Base-by-base conservation (phyloP, 768 basidiomycete species). In the Leccinum variicolor region DNA sequence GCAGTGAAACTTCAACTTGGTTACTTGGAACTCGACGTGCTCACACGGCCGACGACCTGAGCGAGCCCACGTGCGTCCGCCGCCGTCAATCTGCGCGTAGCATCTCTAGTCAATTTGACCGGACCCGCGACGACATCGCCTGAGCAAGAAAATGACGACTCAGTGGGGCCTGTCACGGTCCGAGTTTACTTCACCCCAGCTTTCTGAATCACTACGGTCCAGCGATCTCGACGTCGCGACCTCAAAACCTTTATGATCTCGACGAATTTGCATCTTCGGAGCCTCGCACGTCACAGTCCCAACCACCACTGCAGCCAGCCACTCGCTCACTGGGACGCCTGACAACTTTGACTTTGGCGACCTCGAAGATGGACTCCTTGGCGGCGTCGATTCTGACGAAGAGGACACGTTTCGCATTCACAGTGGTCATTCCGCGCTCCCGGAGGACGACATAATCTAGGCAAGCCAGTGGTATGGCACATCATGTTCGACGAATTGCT, bases 321-420 rank as follows among this genome's bases (percentile, higher is more conserved):
- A 61, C 47, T 47, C 57, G 28, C 65, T 71, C 2, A 71, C 73
- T 0, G 71, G 69, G 50, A 76, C 75, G 0, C 81, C 81, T 0
- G 72, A 74, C 0, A 78, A 81, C 51, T 87, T 90, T 63, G 85
- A 89, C 69, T 87, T 88, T 70, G 87, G 84, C 5, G 75, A 83
- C 62, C 72, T 77, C 6, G 78, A 82, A 47, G 78, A 81, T 64
- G 66, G 64, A 13, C 59, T 77, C 49, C 60, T 78, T 4, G 69
- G 56, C n/a, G 63, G 63, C n/a, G 54, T 56, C 21, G 54, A 65
- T 54, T 77, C 78, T 0, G 78, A 77, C 55, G 75, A 68, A n/a
- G 62, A 64, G 43, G 65, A 55, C 33, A 60, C 54, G 21, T 58
- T 61, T 9, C 54, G 56, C 19, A 54, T 57, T 28, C 57, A 26